Evolutionary conservation across 352 stramenopile genomes (phyloP), one percentile per base, ranked within the genome.

Genomic region (Phytophthora niederhauseri): DNA sequence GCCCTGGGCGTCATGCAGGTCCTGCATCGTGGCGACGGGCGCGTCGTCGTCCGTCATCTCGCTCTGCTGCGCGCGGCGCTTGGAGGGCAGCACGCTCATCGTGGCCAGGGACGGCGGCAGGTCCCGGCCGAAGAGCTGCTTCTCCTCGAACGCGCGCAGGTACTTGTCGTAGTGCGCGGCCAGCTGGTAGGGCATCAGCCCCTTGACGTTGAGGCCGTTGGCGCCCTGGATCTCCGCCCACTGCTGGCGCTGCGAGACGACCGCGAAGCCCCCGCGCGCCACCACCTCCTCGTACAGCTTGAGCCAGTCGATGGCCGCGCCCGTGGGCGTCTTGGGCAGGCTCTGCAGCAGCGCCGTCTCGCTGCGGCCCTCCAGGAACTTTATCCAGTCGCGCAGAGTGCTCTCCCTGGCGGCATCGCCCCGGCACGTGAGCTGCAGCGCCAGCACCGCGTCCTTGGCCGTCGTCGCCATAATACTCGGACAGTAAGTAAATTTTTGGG

Each of bases 251-350:
- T 88, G 75, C 2, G 78, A 87, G 19, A 90, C 81, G 45, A 77
- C 22, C 17, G 67, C 53, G 61, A 80, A 92, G 54, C 87, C 87
- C 55, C 87, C 85, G 28, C 79, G 80, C 58, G 75, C 72, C 51
- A 89, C 87, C 36, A 95, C 85, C 58, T 93, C 87, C 61, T 95
- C 87, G 72, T 95, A 95, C 57, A 95, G 71, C 45, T 85, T 77
- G 20, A 95, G 71, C 80, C 86, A 92, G 73, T 93, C 85, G 66
- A 95, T 88, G 1, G 73, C 19, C 30, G 68, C 72, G 50, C 82
- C 82, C 9, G 84, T 74, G 1, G 80, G 81, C 31, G 76, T 82
- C 68, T 78, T 82, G 8, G 85, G 85, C 51, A 93, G 77, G 3
- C 15, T 58, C 41, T 87, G 83, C 17, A 93, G 73, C 41, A 76